These are phyloP conservation scores for Letharia columbiana DNA, from an alignment of 495 filamentous ascomycete species.

Conservation along the genomic window DNA sequence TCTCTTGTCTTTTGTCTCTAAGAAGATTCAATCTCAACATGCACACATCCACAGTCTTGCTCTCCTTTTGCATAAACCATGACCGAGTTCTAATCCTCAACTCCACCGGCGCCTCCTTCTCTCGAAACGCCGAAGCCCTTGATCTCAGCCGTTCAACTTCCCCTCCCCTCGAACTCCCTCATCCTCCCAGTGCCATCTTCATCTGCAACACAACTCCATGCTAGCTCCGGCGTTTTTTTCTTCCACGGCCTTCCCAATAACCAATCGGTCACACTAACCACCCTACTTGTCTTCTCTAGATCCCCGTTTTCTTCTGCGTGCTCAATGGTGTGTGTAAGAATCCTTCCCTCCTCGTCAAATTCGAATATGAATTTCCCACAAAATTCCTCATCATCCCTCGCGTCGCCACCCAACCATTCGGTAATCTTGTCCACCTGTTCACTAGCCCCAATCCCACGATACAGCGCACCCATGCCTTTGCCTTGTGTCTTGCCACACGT, in stretches of 20 bases:
- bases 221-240: slow-evolving; percentile 36
- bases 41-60: background rate
- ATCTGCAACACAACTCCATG: slow-evolving; percentile 32
- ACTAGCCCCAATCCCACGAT: slow-evolving; percentile 33
- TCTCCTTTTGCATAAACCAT: background rate
- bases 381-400: slow-evolving; percentile 49
- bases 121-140: background rate
- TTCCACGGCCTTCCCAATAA: slow-evolving; percentile 56
- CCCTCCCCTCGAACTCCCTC: background rate
- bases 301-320: slow-evolving; percentile 72
- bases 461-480: slow-evolving; percentile 33
- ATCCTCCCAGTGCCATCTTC: slow-evolving; percentile 18
- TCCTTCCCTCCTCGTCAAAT: slow-evolving; percentile 82
- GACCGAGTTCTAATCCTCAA: background rate
- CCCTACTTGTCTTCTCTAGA: slow-evolving; percentile 60
- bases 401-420: slow-evolving; percentile 37
- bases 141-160: slow-evolving; percentile 5
- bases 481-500: slow-evolving; percentile 47
- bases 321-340: slow-evolving; percentile 84
- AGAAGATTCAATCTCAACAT: background rate
- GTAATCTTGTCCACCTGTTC: slow-evolving; percentile 44
- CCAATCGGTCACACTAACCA: slow-evolving; percentile 85
- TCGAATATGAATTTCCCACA: slow-evolving; percentile 87
- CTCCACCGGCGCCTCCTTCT: background rate
- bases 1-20: too few species aligned